Conservation (phyloP, 805 yeast species). For the Tetrapisispora namnaoensis region DNA sequence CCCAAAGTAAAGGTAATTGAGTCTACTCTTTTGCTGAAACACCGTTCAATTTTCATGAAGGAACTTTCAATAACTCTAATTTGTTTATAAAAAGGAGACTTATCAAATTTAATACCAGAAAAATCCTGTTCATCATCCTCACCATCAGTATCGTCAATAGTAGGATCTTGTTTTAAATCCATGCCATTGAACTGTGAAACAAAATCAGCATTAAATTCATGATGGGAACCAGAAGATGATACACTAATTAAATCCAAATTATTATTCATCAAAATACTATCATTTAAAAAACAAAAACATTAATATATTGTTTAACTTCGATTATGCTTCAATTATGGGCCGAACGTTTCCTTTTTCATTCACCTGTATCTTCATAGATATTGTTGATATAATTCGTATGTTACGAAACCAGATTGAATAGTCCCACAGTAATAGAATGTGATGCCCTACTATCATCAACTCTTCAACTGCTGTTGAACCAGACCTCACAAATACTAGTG, state of each 20-base stretch:
- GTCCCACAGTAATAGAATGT: too few relatives aligned
- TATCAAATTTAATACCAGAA: neutral
- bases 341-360: too few relatives aligned
- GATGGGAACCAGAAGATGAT: neutral
- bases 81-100: slow-evolving; percentile 2
- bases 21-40: neutral
- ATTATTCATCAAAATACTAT: neutral
- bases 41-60: neutral
- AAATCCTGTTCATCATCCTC: neutral
- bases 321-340: too few relatives aligned
- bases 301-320: too few relatives aligned
- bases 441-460: too few relatives aligned
- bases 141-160: neutral
- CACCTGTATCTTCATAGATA: too few relatives aligned
- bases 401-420: too few relatives aligned
- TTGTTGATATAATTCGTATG: too few relatives aligned
- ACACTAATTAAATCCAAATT: neutral
- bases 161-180: neutral
- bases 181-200: neutral
- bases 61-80: neutral
- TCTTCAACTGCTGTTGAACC: too few relatives aligned
- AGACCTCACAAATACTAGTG: too few relatives aligned
- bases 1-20: neutral
- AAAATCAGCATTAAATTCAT: neutral
- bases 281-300: neutral